A percentile compares a stretch with the other conserved stretches of the same genome.
Conservation (phyloP, 108 stramenopile genomes). For the Cyclostephanos invisitatus region DNA sequence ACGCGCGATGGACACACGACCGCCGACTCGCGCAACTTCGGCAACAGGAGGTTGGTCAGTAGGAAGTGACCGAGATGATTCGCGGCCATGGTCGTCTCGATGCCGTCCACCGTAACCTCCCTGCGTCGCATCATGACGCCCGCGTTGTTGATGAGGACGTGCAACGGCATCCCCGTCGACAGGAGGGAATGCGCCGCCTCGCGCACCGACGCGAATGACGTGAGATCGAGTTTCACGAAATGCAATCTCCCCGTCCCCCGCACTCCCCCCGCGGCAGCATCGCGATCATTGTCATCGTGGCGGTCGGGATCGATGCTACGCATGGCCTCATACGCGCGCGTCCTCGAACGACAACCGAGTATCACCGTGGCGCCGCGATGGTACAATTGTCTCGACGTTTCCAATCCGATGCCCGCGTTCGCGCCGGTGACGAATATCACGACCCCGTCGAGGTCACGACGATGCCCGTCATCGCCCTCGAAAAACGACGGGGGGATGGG, state of each 20-base stretch:
- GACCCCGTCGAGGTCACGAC: conserved; percentile 17
- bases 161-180: conserved; percentile 34
- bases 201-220: conserved; percentile 55
- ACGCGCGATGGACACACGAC: conserved; percentile 30
- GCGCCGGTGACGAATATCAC: conserved; percentile 58
- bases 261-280: background rate
- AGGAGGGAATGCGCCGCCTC: conserved; percentile 33
- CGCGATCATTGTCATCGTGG: conserved; percentile 1
- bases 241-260: conserved; percentile 25
- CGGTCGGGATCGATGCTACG: conserved; percentile 31
- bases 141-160: conserved; percentile 86
- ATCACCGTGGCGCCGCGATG: conserved; percentile 71
- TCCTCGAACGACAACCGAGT: conserved; percentile 67
- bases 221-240: conserved; percentile 66
- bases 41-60: conserved; percentile 64
- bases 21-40: conserved; percentile 44
- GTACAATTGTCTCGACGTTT: conserved; percentile 73
- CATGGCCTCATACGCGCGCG: conserved; percentile 61
- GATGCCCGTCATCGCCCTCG: background rate
- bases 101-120: conserved; percentile 57
- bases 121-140: conserved; percentile 81
- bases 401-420: conserved; percentile 59
- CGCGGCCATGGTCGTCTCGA: conserved; percentile 82
- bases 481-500: conserved; percentile 16
- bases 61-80: conserved; percentile 90